Evolutionary conservation across 2,329 filamentous ascomycete genomes (phyloP), one percentile per base, ranked within the genome.

Genomic region (Aspergillus transmontanensis): DNA sequence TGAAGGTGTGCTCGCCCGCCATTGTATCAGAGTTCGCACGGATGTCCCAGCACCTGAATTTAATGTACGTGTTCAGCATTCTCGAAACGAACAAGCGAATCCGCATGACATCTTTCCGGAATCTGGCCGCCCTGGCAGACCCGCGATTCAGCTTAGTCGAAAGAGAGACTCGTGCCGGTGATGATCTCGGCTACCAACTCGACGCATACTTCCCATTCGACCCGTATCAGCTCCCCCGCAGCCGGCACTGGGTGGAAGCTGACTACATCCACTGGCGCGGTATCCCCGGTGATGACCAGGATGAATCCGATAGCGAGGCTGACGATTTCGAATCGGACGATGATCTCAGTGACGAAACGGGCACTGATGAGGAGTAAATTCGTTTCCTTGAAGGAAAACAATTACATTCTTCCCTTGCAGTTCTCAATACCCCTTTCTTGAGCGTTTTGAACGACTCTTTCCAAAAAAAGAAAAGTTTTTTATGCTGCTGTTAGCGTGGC

Each of bases 201-300:
- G 94, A 98, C 70, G 91, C 93, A 0, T 97, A 96, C 76, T 99
- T 98, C 73, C 95, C 95, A 0, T 99, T 99, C 73, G 95, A 99
- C 75, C 96, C 96, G 2, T 99, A 98, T 77, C 90, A 94, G 72
- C 82, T 99, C 57, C 94, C 94, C 0, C 83, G 88, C 69, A 97
- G 94, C 76, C 93, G 91, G 78, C 86, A 88, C 63, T 98, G 95
- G 96, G 81, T 99, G 14, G 90, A 93, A 66, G 85, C 87, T 23
- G 90, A 96, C 73, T 97, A 97, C 73, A 85, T 94, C 34, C 84
- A 89, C 57, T 97, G 93, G 91, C 87, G 87, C 66, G 86, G 89
- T 6, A 87, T 96, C 41, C 88, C 89, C 0, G 92, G 91, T 12
- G 85, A 89, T 63, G 84, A 84, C 28, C 84, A 81, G 1, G 79